phyloP scores from a whole-genome alignment of 495 filamentous ascomycete genomes.

The Penicillium daleae region DNA sequence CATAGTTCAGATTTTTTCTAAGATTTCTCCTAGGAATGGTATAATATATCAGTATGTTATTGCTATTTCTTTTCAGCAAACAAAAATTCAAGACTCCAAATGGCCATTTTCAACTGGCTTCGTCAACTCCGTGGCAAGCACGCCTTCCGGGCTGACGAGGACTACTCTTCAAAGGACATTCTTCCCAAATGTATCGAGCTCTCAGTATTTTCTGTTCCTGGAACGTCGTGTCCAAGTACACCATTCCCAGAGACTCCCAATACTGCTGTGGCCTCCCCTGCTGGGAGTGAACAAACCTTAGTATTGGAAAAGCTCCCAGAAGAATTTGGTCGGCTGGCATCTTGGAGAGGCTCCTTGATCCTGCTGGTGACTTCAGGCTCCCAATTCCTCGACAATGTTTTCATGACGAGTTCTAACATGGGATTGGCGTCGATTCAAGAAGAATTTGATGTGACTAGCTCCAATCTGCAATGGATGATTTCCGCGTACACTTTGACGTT shows the following conservation, averaged over 20 bases:
- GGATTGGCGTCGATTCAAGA: constrained; percentile 42
- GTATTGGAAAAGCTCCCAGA: constrained; percentile 31
- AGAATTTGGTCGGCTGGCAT: constrained; percentile 34
- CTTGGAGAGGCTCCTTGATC: constrained; percentile 40
- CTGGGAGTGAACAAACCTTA: constrained; percentile 24
- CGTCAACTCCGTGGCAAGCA: constrained; percentile 21
- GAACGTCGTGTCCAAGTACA: constrained; percentile 11
- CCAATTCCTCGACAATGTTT: constrained; percentile 45
- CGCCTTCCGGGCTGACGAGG: constrained; percentile 12
- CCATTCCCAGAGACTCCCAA: constrained; percentile 17
- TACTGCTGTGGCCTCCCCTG: constrained; percentile 21
- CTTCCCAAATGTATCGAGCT: constrained; percentile 24
- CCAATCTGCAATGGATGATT: constrained; percentile 46
- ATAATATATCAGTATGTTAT: constrained; percentile 11
- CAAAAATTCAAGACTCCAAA: constrained; percentile 12
- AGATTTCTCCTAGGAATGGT: not conserved
- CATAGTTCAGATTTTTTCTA: constrained; percentile 19
- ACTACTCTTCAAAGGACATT: not conserved
- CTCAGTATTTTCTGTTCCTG: constrained; percentile 27
- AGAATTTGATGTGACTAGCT: constrained; percentile 38
- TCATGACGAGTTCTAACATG: constrained; percentile 46
- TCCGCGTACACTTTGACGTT: constrained; percentile 44
- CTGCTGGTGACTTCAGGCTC: constrained; percentile 43
- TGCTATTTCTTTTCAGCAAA: not conserved
- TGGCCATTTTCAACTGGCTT: constrained; percentile 24